Base-by-base conservation (phyloP, 1,284 basidiomycete species). In the Phlebopus sp. region DNA sequence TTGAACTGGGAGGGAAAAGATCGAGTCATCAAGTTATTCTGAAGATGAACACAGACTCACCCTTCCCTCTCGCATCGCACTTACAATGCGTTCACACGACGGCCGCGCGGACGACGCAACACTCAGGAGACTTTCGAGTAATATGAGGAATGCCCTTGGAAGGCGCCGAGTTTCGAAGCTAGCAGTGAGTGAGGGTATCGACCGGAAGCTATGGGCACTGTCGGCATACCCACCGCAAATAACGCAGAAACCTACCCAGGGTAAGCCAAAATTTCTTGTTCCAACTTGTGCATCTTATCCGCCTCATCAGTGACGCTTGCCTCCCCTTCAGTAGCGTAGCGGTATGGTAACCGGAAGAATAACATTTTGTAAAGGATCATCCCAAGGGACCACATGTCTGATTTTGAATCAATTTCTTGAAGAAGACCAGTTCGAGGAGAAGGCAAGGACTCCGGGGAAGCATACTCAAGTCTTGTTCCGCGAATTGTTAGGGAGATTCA, bases 311-410 rank as follows among this genome's bases (percentile, higher is more conserved):
- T 62, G 7, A 65, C 69, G 46, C 74, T 73, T 0, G 69, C 73
- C 49, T 77, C 73, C 3, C 73, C 74, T 47, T 78, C 75, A 3
- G 77, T 71, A 0, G 86, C 83, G 54, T 86, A 81, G 17, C 72
- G 74, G 59, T 92, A 95, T 0, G 92, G 92, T 17, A 92, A 66
- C 27, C 79, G 78, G 68, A 97, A 92, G 69, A 96, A 97, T 1
- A 96, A 70, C 50, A 97, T 77, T 60, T 92, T 92, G 71, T 97
- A 84, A 10, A 97, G 74, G 37, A 97, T 87, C 87, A 97, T 92
- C 15, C 93, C 93, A 13, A 90, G 73, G 5, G 85, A 86, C 87
- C 88, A 90, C 83, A 90, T 89, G 59, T 90, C 87, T n/a, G 86
- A 83, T 58, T 94, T 94, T 0, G 90, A 92, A 57, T 92, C 87